phyloP scores from a whole-genome alignment of 352 stramenopile species.

The Phytophthora sp. region DNA sequence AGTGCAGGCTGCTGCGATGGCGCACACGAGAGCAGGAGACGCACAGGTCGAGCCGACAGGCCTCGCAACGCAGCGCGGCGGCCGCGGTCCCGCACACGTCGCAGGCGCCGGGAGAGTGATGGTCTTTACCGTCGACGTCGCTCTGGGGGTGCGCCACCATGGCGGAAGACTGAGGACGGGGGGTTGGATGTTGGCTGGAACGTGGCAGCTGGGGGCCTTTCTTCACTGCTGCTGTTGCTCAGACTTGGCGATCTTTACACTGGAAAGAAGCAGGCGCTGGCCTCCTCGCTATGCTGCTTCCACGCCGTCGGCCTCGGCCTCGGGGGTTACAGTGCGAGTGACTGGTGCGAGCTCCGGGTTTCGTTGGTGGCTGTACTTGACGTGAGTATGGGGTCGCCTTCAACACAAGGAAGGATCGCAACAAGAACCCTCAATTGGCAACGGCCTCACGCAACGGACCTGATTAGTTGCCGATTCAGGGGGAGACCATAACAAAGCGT shows the following conservation, averaged over 20 bases:
- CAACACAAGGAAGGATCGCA: conserved; percentile 36
- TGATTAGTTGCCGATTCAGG: conserved; percentile 6
- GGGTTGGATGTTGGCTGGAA: no score
- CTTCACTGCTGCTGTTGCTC: neutral
- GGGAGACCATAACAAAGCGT: neutral
- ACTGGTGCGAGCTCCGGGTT: conserved; percentile 27
- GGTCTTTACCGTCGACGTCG: conserved; percentile 17
- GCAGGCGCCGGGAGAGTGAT: conserved; percentile 33
- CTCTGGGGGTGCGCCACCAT: conserved; percentile 14
- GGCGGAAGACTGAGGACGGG: neutral
- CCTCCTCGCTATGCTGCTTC: conserved; percentile 14
- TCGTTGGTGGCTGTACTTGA: conserved; percentile 22
- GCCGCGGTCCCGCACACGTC: conserved; percentile 45
- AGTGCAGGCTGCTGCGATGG: conserved; percentile 50
- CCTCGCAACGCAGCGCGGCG: conserved; percentile 46
- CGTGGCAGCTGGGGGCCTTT: neutral
- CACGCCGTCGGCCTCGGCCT: conserved; percentile 7
- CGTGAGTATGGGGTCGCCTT: conserved; percentile 25
- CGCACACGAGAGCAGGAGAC: conserved; percentile 48
- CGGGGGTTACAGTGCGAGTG: conserved; percentile 36
- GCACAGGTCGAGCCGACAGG: conserved; percentile 62
- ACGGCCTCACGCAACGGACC: neutral
- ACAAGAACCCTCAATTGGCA: conserved; percentile 3
- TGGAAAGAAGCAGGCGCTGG: conserved; percentile 27
- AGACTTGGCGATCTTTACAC: conserved; percentile 24